Percentiles rank a stretch among this genome's conserved stretches.
Conservation (phyloP, 306 rosid genomes). For the Canavalia gladiata region DNA sequence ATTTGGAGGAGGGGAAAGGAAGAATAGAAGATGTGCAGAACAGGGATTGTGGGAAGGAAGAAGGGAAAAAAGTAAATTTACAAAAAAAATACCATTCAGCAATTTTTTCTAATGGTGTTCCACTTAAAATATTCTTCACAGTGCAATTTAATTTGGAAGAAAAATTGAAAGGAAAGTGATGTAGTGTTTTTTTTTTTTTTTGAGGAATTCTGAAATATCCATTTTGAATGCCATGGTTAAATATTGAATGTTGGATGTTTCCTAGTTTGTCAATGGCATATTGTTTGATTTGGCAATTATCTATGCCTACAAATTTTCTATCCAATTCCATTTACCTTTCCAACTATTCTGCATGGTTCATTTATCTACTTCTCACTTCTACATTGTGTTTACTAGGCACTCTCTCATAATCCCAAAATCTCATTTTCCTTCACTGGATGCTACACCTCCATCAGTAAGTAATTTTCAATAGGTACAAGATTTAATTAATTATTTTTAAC, state of each 20-base stretch:
- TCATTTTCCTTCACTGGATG: conserved; percentile 83
- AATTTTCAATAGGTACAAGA: conserved; percentile 40
- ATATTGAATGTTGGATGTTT: background rate
- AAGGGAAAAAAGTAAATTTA: conserved; percentile 2
- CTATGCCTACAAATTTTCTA: conserved; percentile 28
- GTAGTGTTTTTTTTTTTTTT: conserved; percentile 1
- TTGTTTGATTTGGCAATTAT: conserved; percentile 26
- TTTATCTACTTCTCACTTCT: conserved; percentile 42
- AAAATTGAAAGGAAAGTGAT: conserved; percentile 9
- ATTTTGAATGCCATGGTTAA: conserved; percentile 25
- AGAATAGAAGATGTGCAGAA: background rate
- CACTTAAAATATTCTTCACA: background rate
- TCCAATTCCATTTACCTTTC: conserved; percentile 21
- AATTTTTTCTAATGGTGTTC: background rate
- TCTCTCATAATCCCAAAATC: conserved; percentile 93
- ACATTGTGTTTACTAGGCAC: conserved; percentile 71
- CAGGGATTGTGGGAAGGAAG: background rate
- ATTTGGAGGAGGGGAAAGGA: conserved; percentile 1
- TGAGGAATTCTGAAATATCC: conserved; percentile 7
- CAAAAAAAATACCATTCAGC: background rate
- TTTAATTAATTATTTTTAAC: conserved; percentile 31
- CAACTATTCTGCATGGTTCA: conserved; percentile 31
- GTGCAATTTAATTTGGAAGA: conserved; percentile 30
- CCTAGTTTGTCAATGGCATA: background rate
- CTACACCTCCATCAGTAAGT: conserved; percentile 95